phyloP scores from a whole-genome alignment of 441 rosid species.

The Eruca vesicaria region DNA sequence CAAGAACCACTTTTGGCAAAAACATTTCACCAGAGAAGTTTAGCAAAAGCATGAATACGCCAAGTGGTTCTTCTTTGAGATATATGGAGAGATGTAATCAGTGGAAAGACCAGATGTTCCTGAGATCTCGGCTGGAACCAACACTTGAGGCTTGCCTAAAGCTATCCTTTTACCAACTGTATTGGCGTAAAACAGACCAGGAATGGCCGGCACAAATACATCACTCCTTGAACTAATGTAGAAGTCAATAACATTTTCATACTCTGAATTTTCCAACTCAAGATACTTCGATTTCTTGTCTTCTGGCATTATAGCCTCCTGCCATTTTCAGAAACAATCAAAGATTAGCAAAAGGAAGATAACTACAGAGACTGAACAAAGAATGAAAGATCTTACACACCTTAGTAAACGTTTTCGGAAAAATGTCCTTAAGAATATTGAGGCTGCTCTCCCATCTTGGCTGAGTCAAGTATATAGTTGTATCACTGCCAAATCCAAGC shows the following conservation, averaged over 20 bases:
- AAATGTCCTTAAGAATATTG: conserved; percentile 74
- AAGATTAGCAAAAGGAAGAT: conserved; percentile 5
- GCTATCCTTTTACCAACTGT: conserved; percentile 93
- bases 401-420: conserved; percentile 91
- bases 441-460: conserved; percentile 92
- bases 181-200: conserved; percentile 92
- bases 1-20: conserved; percentile 2
- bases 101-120: conserved; percentile 53
- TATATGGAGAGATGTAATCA: conserved; percentile 72
- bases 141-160: conserved; percentile 76
- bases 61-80: conserved; percentile 89
- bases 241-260: conserved; percentile 88
- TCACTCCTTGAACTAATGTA: conserved; percentile 79
- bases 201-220: conserved; percentile 90
- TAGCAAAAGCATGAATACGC: conserved; percentile 94
- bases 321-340: conserved; percentile 24
- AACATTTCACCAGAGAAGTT: background rate
- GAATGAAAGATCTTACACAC: conserved; percentile 34
- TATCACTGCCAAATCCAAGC: conserved; percentile 72
- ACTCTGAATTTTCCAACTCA: conserved; percentile 69
- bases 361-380: conserved; percentile 5
- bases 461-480: conserved; percentile 83
- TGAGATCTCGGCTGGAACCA: conserved; percentile 77
- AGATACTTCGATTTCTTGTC: conserved; percentile 74
- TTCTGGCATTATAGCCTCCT: conserved; percentile 85